Evolutionary conservation across 2,329 filamentous ascomycete species (phyloP).

Genomic region (Trichophyton rubrum): DNA sequence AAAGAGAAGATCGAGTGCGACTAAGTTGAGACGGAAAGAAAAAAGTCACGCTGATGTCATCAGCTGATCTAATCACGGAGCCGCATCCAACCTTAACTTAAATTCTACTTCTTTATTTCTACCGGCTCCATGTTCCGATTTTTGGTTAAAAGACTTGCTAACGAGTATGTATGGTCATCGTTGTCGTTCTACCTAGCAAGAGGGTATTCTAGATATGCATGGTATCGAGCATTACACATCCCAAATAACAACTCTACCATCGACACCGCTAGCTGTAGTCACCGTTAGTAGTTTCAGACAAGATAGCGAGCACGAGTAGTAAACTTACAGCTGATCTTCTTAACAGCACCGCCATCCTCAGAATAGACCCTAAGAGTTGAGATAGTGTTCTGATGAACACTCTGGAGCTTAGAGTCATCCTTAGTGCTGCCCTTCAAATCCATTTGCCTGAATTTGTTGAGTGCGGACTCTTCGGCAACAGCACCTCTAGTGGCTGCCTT

Average conservation of each 20-base stretch:
- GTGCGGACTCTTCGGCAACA: slow-evolving; percentile 71
- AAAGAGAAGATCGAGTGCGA: background rate
- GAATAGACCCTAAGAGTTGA: slow-evolving; percentile 70
- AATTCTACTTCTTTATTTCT: background rate
- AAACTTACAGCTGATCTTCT: slow-evolving; percentile 72
- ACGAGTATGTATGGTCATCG: too few relatives aligned
- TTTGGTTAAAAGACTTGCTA: too few relatives aligned
- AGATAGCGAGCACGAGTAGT: slow-evolving; percentile 1
- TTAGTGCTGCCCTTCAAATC: slow-evolving; percentile 87
- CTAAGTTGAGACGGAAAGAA: background rate
- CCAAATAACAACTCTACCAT: slow-evolving; percentile 74
- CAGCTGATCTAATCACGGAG: background rate
- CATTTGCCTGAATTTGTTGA: slow-evolving; percentile 99
- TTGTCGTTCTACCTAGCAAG: too few relatives aligned
- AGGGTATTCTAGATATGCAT: background rate
- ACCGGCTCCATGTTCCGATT: too few relatives aligned
- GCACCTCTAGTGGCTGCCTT: slow-evolving; percentile 51
- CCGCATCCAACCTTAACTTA: slow-evolving; percentile 2
- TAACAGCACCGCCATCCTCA: slow-evolving; percentile 49
- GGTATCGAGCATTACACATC: slow-evolving; percentile 37
- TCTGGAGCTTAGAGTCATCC: slow-evolving; percentile 89
- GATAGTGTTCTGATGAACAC: slow-evolving; percentile 93
- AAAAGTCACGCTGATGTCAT: background rate
- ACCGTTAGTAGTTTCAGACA: slow-evolving; percentile 5
- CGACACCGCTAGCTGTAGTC: slow-evolving; percentile 60